These are phyloP conservation scores for Jamesozyma lodderae DNA, from an alignment of 805 yeast genomes.

Conservation along the genomic window DNA sequence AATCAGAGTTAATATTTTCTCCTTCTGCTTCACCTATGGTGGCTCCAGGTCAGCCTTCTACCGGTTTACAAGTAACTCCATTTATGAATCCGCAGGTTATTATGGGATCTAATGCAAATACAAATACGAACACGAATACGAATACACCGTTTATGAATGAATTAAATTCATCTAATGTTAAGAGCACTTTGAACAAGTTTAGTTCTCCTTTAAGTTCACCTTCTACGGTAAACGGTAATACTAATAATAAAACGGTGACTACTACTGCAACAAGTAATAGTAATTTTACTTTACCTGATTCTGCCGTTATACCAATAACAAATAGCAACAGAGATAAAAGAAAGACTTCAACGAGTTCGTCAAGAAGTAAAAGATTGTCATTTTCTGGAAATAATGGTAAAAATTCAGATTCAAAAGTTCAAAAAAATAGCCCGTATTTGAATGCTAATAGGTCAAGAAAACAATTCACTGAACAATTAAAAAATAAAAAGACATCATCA, in stretches of 20 bases:
- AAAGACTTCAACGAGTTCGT: conserved; percentile 2
- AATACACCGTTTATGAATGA: conserved; percentile 5
- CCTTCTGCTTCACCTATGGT: conserved; percentile 10
- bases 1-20: conserved; percentile 6
- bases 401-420: conserved; percentile 18
- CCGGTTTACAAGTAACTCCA: conserved; percentile 9
- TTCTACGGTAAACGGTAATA: neutral
- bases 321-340: conserved; percentile 1
- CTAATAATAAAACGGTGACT: neutral
- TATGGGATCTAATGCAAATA: neutral
- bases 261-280: neutral
- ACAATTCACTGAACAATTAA: conserved; percentile 5
- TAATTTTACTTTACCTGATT: conserved; percentile 14
- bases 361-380: conserved; percentile 3
- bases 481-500: neutral
- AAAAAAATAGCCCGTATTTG: conserved; percentile 28
- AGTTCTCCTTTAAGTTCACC: conserved; percentile 54
- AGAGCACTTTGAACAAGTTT: neutral
- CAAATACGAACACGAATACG: conserved; percentile 1
- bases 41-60: conserved; percentile 5
- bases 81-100: conserved; percentile 9
- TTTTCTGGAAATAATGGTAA: neutral
- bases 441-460: conserved; percentile 12
- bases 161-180: neutral
- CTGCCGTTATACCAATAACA: conserved; percentile 3